Percentiles rank a stretch among this genome's conserved stretches.
phyloP scores from a whole-genome alignment of 768 basidiomycete genomes.

The Russula earlei region DNA sequence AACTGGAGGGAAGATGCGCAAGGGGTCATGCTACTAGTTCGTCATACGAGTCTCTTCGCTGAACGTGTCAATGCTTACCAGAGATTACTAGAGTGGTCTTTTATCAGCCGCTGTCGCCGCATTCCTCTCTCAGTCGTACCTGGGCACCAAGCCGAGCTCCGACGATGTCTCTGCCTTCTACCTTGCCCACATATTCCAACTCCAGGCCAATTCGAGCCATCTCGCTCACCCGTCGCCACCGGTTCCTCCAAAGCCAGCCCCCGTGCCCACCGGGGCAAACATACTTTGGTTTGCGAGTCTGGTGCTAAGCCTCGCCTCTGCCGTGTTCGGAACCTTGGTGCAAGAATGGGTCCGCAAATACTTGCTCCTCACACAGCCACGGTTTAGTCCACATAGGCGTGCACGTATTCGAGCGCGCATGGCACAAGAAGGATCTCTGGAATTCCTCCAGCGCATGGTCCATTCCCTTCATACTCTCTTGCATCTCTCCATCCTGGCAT shows the following conservation, averaged over 20 bases:
- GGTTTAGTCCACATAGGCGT: neutral
- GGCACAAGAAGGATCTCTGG: neutral
- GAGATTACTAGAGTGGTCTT: neutral
- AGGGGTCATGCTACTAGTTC: neutral
- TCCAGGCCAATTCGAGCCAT: neutral
- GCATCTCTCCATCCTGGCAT: neutral
- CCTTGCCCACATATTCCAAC: neutral
- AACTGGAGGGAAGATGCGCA: constrained; percentile 6
- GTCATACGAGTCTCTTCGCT: neutral
- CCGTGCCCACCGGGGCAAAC: neutral
- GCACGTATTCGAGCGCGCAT: neutral
- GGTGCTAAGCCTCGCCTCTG: neutral
- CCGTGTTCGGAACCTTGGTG: neutral
- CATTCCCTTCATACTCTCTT: neutral
- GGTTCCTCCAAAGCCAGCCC: neutral
- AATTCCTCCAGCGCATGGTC: neutral
- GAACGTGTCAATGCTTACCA: neutral
- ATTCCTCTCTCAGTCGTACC: neutral
- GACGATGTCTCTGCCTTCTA: constrained; percentile 2
- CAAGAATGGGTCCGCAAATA: constrained; percentile 5
- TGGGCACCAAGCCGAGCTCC: neutral
- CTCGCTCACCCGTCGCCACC: too few relatives aligned
- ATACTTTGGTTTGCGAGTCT: neutral
- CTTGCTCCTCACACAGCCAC: neutral
- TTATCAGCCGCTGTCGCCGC: neutral